Evolutionary conservation across 2,329 filamentous ascomycete genomes (phyloP).

Genomic region (Harringtonia aguacate): DNA sequence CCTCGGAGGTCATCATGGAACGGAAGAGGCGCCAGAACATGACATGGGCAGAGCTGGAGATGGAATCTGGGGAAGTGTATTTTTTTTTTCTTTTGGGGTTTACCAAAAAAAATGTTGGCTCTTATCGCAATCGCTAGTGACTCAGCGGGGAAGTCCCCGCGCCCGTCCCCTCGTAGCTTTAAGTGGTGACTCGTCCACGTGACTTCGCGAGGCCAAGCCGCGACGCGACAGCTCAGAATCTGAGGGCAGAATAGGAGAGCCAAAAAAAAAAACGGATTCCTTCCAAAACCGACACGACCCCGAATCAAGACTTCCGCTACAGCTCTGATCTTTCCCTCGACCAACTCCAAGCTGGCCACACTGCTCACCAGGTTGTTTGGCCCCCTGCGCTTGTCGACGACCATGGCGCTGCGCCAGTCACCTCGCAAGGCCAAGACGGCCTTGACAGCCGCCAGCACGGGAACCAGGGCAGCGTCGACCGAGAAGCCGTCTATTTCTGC

Average conservation of each 20-base stretch:
- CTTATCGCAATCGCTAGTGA: too few relatives aligned
- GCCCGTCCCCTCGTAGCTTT: too few relatives aligned
- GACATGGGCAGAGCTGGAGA: neutral
- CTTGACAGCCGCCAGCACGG: neutral
- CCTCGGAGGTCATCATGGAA: conserved; percentile 46
- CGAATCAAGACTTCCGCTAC: too few relatives aligned
- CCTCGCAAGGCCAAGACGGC: conserved; percentile 2
- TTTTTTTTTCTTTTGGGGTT: neutral
- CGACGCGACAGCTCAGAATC: too few relatives aligned
- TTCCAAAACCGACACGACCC: too few relatives aligned
- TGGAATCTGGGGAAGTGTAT: neutral
- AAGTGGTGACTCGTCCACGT: too few relatives aligned
- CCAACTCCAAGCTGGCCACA: neutral
- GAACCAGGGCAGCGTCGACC: neutral
- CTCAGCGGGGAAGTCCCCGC: too few relatives aligned
- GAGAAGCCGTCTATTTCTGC: too few relatives aligned
- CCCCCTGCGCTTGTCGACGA: neutral
- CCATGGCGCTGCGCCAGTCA: conserved; percentile 9
- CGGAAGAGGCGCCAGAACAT: conserved; percentile 21
- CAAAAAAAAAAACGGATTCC: too few relatives aligned
- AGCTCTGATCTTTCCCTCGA: too few relatives aligned
- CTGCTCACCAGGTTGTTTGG: neutral
- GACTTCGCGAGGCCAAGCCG: too few relatives aligned
- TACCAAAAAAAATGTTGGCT: neutral
- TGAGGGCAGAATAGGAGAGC: too few relatives aligned